phyloP scores from a whole-genome alignment of 2,329 filamentous ascomycete genomes.

The Lachnum nothofagi region DNA sequence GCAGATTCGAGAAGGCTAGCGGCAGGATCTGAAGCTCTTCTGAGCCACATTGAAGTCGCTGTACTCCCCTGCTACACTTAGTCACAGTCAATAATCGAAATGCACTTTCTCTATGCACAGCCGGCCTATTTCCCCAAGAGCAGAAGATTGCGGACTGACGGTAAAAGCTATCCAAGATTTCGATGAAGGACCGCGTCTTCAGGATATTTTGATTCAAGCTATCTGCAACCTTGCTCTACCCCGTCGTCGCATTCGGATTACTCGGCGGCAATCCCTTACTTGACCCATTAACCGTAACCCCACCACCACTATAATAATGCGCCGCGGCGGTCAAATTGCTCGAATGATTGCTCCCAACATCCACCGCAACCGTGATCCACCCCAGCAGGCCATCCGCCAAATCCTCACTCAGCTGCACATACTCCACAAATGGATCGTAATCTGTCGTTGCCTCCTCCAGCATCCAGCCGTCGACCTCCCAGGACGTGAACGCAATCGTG shows the following conservation, averaged over 20 bases:
- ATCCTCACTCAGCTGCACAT: slow-evolving; percentile 8
- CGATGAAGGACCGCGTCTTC: no score
- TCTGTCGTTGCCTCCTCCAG: slow-evolving; percentile 9
- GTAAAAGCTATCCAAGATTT: no score
- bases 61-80: no score
- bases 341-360: slow-evolving; percentile 13
- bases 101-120: no score
- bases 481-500: slow-evolving; percentile 17
- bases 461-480: slow-evolving; percentile 6
- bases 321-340: slow-evolving; percentile 12
- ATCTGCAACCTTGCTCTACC: no score
- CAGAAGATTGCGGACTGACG: no score
- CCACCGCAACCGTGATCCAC: slow-evolving; percentile 9
- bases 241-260: slow-evolving; percentile 11
- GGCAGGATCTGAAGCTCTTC: no score
- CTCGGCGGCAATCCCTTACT: slow-evolving; percentile 11
- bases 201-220: no score
- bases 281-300: slow-evolving; percentile 7
- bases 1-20: no score
- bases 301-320: slow-evolving; percentile 7
- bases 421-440: slow-evolving; percentile 11
- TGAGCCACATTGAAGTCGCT: no score
- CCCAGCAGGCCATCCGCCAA: slow-evolving; percentile 7
- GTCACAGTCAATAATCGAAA: no score
- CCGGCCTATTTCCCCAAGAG: no score